Base-by-base conservation (phyloP, 805 yeast genomes). In the Jamesozyma gamospora region DNA sequence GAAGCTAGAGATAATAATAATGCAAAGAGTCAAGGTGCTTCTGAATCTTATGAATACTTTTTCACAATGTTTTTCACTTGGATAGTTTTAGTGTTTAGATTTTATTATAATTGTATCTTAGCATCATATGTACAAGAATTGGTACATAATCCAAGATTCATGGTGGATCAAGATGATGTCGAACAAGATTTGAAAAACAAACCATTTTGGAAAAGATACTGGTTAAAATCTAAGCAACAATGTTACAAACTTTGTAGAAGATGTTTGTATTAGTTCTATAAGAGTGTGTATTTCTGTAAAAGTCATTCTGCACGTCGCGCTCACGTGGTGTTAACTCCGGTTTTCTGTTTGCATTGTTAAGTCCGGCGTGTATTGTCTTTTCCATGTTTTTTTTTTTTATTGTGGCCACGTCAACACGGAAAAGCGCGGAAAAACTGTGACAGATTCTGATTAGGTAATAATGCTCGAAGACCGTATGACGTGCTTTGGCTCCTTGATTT, bases 41-140 rank as follows among this genome's bases (percentile, higher is more conserved):
- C 83, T 0, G 74, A 74, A 37, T 44, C 57, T 1, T 70, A 70
- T 45, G 81, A 82, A 53, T 66, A 78, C 45, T 73, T 74, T 38
- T 61, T 77, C 48, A 79, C 82, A 5, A 58, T 75, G 11, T 47
- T 72, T 10, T 61, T 75, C 9, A 73, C 79, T 0, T 32, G 77
- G 7, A 48, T 65, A 4, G 69, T 79, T 12, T 64, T 72, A 2
- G 61, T 60, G 1, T 42, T 69, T 13, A 69, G 88, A 48, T 38
- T 77, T 18, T 82, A 82, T 60, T 79, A 77, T 60, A 73, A 75
- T 31, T 59, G 75, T 44, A 66, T 79, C 11, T 51, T 81, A 18
- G 53, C 78, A 2, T 72, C 85, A 2, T 82, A 78, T 55, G 71
- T 77, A 33, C 74, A 70, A 48, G 72, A 70, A 43, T 63, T 82